phyloP scores from a whole-genome alignment of 208 protist species.

The Acanthamoeba sp. region DNA sequence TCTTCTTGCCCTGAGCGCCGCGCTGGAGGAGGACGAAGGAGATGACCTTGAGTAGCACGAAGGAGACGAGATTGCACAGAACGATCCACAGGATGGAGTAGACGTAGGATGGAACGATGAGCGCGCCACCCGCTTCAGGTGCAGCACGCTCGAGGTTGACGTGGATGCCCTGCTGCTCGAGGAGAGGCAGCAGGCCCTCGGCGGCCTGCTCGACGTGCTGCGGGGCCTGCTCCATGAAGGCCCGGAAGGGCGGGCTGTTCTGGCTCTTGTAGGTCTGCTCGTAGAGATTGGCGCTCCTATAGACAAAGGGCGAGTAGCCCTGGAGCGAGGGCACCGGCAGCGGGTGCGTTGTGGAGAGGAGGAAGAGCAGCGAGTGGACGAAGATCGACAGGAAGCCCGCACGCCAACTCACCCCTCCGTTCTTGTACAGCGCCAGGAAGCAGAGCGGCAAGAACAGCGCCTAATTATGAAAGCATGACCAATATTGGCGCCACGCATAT shows the following conservation, averaged over 20 bases:
- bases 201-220: not conserved
- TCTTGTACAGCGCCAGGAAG: conserved; percentile 37
- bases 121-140: not conserved
- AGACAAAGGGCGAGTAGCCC: not conserved
- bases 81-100: conserved; percentile 34
- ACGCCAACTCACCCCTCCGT: conserved; percentile 8
- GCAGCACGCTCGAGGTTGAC: not conserved
- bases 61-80: not conserved
- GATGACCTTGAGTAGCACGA: conserved; percentile 4
- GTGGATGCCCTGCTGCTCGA: conserved; percentile 26
- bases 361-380: conserved; percentile 20
- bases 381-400: conserved; percentile 31
- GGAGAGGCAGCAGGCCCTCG: not conserved
- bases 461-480: too few species aligned
- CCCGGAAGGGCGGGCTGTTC: conserved; percentile 22
- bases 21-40: conserved; percentile 6
- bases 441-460: conserved; percentile 10
- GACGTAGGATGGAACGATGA: not conserved
- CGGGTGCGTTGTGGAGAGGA: not conserved
- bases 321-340: not conserved
- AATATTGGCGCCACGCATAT: not conserved
- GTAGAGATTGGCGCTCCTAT: not conserved
- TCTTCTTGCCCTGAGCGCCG: conserved; percentile 26
- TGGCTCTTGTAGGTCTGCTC: conserved; percentile 11
- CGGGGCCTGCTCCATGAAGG: conserved; percentile 12